Evolutionary conservation across 2,329 filamentous ascomycete genomes (phyloP).

Genomic region (Verticillium longisporum): DNA sequence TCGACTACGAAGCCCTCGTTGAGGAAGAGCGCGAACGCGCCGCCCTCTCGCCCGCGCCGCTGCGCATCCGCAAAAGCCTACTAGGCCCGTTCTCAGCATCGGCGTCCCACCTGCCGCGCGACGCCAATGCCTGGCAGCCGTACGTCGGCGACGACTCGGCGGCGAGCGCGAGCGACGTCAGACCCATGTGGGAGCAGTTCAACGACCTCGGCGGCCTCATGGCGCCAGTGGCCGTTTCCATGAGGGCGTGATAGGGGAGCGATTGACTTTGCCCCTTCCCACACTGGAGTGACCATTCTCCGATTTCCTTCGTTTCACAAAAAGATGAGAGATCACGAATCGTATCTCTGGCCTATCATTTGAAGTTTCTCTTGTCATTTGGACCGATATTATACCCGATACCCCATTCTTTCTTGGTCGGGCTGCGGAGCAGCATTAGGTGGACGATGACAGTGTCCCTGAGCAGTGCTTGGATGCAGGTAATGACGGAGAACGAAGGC

Average conservation of each 20-base stretch:
- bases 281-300: neutral
- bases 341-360: neutral
- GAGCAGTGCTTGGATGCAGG: neutral
- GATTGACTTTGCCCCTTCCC: neutral
- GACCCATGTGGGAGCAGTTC: slow-evolving; percentile 39
- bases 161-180: slow-evolving; percentile 26
- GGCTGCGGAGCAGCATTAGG: neutral
- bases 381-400: neutral
- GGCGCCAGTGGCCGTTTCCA: neutral
- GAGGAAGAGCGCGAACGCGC: slow-evolving; percentile 8
- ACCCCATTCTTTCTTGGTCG: neutral
- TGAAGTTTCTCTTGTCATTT: neutral
- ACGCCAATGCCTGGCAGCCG: neutral
- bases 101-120: neutral
- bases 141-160: slow-evolving; percentile 28
- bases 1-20: slow-evolving; percentile 16
- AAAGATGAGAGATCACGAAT: neutral
- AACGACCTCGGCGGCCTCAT: slow-evolving; percentile 38
- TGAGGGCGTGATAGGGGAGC: neutral
- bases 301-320: neutral
- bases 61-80: slow-evolving; percentile 12
- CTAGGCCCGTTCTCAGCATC: neutral
- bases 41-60: slow-evolving; percentile 10
- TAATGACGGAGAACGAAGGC: neutral
- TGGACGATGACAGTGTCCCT: neutral